Base-by-base conservation (phyloP, 306 rosid genomes). In the Cicer yamashitae region DNA sequence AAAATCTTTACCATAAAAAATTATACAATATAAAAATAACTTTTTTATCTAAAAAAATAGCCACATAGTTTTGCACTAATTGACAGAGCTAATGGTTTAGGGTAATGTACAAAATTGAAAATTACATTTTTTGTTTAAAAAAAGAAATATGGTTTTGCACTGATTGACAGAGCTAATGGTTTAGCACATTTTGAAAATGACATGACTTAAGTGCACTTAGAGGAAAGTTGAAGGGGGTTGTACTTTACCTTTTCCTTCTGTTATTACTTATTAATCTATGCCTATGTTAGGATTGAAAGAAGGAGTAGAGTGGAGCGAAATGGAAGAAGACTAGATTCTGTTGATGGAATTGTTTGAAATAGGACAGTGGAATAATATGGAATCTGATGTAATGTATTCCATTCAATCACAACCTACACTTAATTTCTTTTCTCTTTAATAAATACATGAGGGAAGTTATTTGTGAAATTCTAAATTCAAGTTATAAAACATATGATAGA, bases 401-500 rank as follows among this genome's bases (percentile, higher is more conserved):
- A 66, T 66, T 66, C 71, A 46, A 8, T 6, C 39, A 60, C 38
- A 66, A 45, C 70, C 54, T 25, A 17, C 20, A 78, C 11, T 15
- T 20, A 65, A 44, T 18, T 12, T 34, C 13, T 54, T 47, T 60
- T 14, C 7, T 6, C 25, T 11, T 57, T 22, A 52, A 40, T 22
- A 52, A 40, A 65, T 18, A 39, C 61, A 38, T 10, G 18, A 62
- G 20, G 63, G 10, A 48, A 61, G 34, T n/a, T 30, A 34, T 37
- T 20, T 43, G 10, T 25, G 48, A 43, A 70, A 70, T 50, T 74
- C 68, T 4, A 39, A 70, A 57, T 14, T 41, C 76, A 20, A 59
- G 40, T 4, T 18, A 67, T 37, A 67, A 41, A 63, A 69, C n/a
- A 43, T 10, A 69, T 34, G 48, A 47, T 30, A 38, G 57, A 82